Base-by-base conservation (phyloP, 1,284 basidiomycete species). In the Flammula alnicola region DNA sequence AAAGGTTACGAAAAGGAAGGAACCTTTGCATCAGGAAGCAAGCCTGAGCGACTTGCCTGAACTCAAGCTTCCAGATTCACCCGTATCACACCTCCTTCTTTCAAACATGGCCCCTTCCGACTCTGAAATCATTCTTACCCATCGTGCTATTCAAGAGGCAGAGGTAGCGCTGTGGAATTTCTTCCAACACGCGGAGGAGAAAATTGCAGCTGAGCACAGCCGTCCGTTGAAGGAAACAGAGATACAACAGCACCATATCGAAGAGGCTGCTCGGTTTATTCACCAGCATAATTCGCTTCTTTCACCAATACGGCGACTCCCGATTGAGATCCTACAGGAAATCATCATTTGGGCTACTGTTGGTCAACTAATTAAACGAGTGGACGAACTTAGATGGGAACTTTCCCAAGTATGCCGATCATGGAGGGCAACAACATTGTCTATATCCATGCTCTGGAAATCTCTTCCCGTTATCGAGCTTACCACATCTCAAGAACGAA, bases 221-320 rank as follows among this genome's bases (percentile, higher is more conserved):
- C 12, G 30, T 32, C 12, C 3, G 30, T 16, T 9, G 30, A 16
- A 11, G 30, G 12, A 12, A 32, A 32, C n/a, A n/a, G n/a, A 32
- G 30, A 32, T 9, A 3, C 12, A 32, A 32, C 12, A 32, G 3
- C 8, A 16, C 12, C 7, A 30, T n/a, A 8, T 32, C 30, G 30
- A 32, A 32, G 19, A 20, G n/a, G 32, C 30, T 5, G 20, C 26
- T 5, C 19, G 27, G 31, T 56, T 54, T 17, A 38, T 56, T 29
- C 44, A 39, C 17, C 45, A 44, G 22, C 58, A 56, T 22, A 47
- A 27, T 20, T 47, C 48, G 0, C 30, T 56, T 4, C 39, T 56
- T 20, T 60, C 58, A 4, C 44, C 50, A 11, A 12, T 56, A 10
- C 56, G 56, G 11, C 40, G 46, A 8, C 17, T 60, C n/a, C 58